These are phyloP conservation scores for Inonotus hispidus DNA, from an alignment of 1,284 basidiomycete genomes.

Conservation along the genomic window DNA sequence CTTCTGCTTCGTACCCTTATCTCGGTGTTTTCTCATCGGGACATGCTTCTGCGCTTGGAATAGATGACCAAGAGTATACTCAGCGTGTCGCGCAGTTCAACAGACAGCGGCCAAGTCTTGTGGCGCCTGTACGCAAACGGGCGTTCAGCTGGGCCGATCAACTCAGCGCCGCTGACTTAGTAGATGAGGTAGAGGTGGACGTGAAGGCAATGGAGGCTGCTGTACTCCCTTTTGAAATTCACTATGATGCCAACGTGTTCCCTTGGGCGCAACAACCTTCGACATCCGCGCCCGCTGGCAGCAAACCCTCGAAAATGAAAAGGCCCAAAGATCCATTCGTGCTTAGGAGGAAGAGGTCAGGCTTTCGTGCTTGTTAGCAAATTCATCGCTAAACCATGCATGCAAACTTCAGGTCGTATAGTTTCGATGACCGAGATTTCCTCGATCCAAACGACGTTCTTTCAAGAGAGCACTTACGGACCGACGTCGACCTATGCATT, in stretches of 20 bases:
- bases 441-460: conserved; percentile 42
- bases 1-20: conserved; percentile 6
- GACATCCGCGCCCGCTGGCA: background rate
- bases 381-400: background rate
- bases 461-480: conserved; percentile 57
- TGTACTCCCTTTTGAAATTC: background rate
- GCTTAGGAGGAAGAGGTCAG: conserved; percentile 17
- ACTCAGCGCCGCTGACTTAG: conserved; percentile 34
- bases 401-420: conserved; percentile 41
- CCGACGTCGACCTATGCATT: conserved; percentile 73
- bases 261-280: background rate
- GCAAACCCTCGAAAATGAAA: conserved; percentile 2
- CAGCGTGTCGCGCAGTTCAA: conserved; percentile 43
- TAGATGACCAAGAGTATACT: conserved; percentile 35
- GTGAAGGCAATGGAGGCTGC: background rate
- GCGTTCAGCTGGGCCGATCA: conserved; percentile 52
- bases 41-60: conserved; percentile 39
- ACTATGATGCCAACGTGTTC: background rate
- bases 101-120: conserved; percentile 34
- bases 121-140: conserved; percentile 27
- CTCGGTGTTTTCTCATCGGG: conserved; percentile 25
- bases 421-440: conserved; percentile 53
- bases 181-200: conserved; percentile 23
- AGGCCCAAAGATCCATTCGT: conserved; percentile 15
- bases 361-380: background rate